Evolutionary conservation across 768 basidiomycete genomes (phyloP), one percentile per base, ranked within the genome.

Genomic region (Xerocomus spinulosus): DNA sequence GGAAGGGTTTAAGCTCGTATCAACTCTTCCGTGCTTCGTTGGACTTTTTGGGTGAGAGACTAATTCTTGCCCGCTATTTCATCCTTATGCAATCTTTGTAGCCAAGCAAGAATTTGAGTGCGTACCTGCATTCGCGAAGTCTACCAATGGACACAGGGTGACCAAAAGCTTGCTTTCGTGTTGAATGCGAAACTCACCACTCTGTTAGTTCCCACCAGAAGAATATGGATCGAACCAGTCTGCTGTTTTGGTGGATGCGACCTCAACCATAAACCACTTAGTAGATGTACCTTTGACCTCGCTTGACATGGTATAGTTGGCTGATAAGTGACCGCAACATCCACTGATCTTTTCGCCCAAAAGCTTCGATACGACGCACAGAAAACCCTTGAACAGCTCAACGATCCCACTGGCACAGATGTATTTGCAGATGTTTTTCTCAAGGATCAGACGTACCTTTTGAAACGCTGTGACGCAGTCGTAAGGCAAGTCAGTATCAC

Each of bases 1-100:
- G 91, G 5, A 80, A 77, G 47, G 88, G 92, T 2, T 62, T 97
- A 55, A 93, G 90, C 51, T 88, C 89, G 18, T 96, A 95, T 68
- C 92, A 94, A 61, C 73, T 95, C 24, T 86, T 97, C 65, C 80
- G 86, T 55, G 91, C 87, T 28, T 84, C 81, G 1, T 68, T 95
- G 55, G 89, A 93, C 62, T 85, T 93, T 59, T 63, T 97, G 20
- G 79, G 92, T 92, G 60, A 53, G 84, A 24, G 20, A 14, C 13
- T 47, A 30, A 24, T 21, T 39, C 36, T 23, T 38, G 3, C 12
- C 10, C 5, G 6, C 6, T 28, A 18, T 39, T 21, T 32, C 17
- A 5, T n/a, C 24, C 44, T 64, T 10, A 67, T 51, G 33, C 44
- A 10, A 29, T 32, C 34, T 12, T 47, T 40, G 2, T 45, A 93